Conservation (phyloP, 257 asterid genomes). For the Oldenlandia corymbosa region DNA sequence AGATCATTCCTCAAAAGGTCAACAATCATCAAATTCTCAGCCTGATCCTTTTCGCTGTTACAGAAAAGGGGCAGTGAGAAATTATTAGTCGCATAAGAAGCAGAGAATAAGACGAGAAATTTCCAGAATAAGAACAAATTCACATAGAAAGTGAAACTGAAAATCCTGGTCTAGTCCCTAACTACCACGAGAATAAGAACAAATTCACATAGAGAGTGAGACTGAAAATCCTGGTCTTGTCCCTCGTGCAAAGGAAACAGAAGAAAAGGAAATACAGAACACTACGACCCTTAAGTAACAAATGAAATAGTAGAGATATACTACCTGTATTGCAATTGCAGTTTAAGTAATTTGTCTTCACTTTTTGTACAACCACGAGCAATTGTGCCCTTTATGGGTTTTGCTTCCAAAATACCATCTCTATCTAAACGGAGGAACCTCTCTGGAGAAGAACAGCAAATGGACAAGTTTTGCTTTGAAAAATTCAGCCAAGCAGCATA, state of each 20-base stretch:
- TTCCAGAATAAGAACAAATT: background rate
- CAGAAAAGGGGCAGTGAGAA: background rate
- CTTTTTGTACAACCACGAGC: conserved; percentile 75
- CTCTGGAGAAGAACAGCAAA: conserved; percentile 96
- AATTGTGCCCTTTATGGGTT: conserved; percentile 91
- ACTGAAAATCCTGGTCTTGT: too few relatives aligned
- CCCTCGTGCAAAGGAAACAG: background rate
- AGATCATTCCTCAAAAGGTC: conserved; percentile 93
- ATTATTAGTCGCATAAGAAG: background rate
- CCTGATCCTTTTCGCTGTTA: conserved; percentile 95
- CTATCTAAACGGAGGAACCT: conserved; percentile 78
- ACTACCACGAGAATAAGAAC: background rate
- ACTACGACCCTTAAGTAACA: background rate
- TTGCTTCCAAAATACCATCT: conserved; percentile 82
- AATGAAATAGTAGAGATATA: background rate
- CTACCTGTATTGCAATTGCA: conserved; percentile 76
- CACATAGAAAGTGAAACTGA: too few relatives aligned
- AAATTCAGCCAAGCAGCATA: conserved; percentile 96
- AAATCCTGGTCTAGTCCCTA: too few relatives aligned
- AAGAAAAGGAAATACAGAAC: background rate
- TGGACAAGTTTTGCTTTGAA: conserved; percentile 50
- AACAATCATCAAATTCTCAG: conserved; percentile 95
- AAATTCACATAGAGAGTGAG: background rate
- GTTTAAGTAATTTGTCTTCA: conserved; percentile 65
- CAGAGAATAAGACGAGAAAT: background rate